Evolutionary conservation across 163 green algal species (phyloP), one percentile per base, ranked within the genome.

Genomic region (Chlorella variabilis): DNA sequence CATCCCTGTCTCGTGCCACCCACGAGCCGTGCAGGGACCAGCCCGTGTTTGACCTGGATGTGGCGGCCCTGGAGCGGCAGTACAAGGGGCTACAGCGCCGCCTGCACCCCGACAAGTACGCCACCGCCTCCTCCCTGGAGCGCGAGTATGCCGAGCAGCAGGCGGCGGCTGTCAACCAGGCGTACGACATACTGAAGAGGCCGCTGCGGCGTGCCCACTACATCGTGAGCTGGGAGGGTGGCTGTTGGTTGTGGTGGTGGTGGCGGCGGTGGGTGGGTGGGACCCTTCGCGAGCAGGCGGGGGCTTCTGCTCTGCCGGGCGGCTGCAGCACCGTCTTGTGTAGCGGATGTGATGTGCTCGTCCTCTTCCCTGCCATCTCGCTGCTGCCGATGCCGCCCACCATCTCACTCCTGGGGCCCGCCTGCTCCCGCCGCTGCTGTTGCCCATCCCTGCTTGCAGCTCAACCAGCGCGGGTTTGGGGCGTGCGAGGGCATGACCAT

Each of bases 21-120:
- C n/a, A n/a, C n/a, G n/a, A n/a, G 1, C 21, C 36, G 11, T 83
- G 39, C 59, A 83, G 77, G 67, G 79, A 85, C 42, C 49, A 80
- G 36, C 38, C 68, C 4, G 62, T 25, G 34, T 89, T 85, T 74
- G 79, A 88, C 39, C n/a, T 91, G 27, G 81, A 91, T 20, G 13
- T 73, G 0, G 45, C n/a, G 7, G 29, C 62, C 13, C 66, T 93
- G 56, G 89, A 93, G 71, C 34, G 17, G 38, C 70, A 25, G 7
- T 92, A 90, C 76, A 88, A 88, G 42, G 36, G 33, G 21, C 77
- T 93, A 48, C 89, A 93, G 75, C 65, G 49, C n/a, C 65, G 66
- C 48, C 38, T 91, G 65, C 89, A 93, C 77, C 89, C 89, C 34
- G 89, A 93, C 87, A 88, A 87, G 31, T 93, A 90, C 84, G 71